Evolutionary conservation across 2,329 filamentous ascomycete species (phyloP).

Genomic region (Bipolaris bicolor): DNA sequence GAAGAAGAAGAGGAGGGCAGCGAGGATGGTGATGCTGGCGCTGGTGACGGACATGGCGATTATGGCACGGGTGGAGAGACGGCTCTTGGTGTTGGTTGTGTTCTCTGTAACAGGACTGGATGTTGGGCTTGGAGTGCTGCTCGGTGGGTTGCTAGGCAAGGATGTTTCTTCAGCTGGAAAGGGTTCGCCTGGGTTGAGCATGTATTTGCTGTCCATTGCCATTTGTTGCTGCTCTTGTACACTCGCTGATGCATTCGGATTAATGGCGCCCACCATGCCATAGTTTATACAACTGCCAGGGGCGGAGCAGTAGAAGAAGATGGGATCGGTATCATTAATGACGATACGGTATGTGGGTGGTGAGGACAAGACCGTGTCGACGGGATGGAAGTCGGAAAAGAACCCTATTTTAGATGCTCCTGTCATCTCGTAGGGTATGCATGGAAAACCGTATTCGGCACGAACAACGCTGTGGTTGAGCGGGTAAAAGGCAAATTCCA

Average conservation of each 20-base stretch:
- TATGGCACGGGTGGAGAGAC: slow-evolving; percentile 48
- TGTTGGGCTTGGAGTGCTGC: not conserved
- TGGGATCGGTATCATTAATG: slow-evolving; percentile 42
- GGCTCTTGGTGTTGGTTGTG: not conserved
- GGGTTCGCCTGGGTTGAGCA: slow-evolving; percentile 44
- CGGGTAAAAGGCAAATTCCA: slow-evolving; percentile 53
- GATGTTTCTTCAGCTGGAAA: slow-evolving; percentile 36
- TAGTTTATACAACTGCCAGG: slow-evolving; percentile 67
- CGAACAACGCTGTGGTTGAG: slow-evolving; percentile 53
- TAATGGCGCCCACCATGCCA: slow-evolving; percentile 79
- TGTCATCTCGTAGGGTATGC: slow-evolving; percentile 48
- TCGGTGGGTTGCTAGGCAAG: slow-evolving; percentile 13
- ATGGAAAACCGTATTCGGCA: slow-evolving; percentile 50
- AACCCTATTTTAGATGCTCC: slow-evolving; percentile 36
- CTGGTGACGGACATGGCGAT: slow-evolving; percentile 65
- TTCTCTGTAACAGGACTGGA: not conserved
- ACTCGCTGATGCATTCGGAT: slow-evolving; percentile 54
- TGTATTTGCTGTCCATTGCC: slow-evolving; percentile 35
- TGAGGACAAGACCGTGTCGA: slow-evolving; percentile 31
- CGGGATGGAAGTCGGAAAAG: slow-evolving; percentile 38
- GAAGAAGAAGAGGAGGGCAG: slow-evolving; percentile 36
- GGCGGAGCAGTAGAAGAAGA: slow-evolving; percentile 57
- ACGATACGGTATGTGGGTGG: slow-evolving; percentile 37
- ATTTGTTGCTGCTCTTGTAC: slow-evolving; percentile 32
- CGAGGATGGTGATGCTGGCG: slow-evolving; percentile 26